Conservation (phyloP, 129 eudicot species). For the Apium graveolens region DNA sequence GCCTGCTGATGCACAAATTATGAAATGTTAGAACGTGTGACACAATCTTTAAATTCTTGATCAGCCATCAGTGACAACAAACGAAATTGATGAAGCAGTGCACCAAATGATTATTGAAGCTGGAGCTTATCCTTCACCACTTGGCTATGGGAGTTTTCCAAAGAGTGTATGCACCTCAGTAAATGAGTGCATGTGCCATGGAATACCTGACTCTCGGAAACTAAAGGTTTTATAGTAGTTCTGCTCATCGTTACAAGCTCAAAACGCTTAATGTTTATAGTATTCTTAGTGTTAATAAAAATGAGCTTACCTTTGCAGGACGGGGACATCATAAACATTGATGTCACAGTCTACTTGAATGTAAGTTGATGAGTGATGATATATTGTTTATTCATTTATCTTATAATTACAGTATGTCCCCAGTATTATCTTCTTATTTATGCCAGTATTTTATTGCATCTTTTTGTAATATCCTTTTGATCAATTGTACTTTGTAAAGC, state of each 20-base stretch:
- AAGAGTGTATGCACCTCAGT: slow-evolving; percentile 97
- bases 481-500: neutral
- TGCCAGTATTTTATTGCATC: neutral
- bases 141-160: slow-evolving; percentile 96
- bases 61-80: slow-evolving; percentile 96
- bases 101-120: slow-evolving; percentile 97
- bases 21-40: neutral
- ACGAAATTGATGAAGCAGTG: slow-evolving; percentile 92
- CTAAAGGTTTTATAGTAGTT: slow-evolving; percentile 44
- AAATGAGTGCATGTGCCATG: slow-evolving; percentile 99
- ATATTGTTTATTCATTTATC: neutral
- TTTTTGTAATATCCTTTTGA: neutral
- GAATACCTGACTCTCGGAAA: slow-evolving; percentile 97
- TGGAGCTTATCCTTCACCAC: slow-evolving; percentile 98
- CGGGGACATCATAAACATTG: slow-evolving; percentile 97
- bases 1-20: neutral
- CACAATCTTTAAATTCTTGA: neutral
- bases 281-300: neutral
- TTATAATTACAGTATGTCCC: neutral
- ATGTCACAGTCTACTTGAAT: slow-evolving; percentile 89
- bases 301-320: slow-evolving; percentile 49
- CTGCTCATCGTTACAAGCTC: neutral
- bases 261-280: neutral
- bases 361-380: slow-evolving; percentile 32
- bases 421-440: neutral